Evolutionary conservation across 2,329 filamentous ascomycete species (phyloP).

Genomic region (Trichoderma sp.): DNA sequence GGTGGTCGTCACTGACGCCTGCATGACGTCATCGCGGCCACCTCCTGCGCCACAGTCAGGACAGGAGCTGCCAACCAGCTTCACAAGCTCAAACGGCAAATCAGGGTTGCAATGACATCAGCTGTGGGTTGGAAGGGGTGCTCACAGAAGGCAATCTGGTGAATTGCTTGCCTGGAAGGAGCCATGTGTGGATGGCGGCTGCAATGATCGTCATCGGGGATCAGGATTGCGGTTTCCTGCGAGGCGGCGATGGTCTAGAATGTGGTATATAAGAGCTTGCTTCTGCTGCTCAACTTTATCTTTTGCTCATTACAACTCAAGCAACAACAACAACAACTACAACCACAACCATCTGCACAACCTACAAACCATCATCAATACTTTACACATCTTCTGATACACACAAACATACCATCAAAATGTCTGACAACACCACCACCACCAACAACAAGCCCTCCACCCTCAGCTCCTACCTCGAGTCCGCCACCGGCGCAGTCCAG

Average conservation of each 20-base stretch:
- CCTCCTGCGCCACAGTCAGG: constrained; percentile 16
- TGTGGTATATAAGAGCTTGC: neutral
- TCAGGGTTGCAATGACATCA: constrained; percentile 20
- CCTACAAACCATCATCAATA: neutral
- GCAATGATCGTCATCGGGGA: constrained; percentile 17
- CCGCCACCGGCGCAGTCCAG: constrained; percentile 72
- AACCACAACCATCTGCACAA: neutral
- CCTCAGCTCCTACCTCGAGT: constrained; percentile 75
- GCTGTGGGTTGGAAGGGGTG: constrained; percentile 1
- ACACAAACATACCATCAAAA: constrained; percentile 29
- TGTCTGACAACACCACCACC: constrained; percentile 37
- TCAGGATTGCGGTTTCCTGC: constrained; percentile 11
- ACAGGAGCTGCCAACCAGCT: neutral
- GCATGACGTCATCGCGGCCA: constrained; percentile 19
- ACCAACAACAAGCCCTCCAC: constrained; percentile 60
- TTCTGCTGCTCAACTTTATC: neutral
- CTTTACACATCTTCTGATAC: neutral
- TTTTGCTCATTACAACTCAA: neutral
- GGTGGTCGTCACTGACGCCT: constrained; percentile 5
- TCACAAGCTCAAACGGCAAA: constrained; percentile 1
- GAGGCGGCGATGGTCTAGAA: neutral
- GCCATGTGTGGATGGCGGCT: neutral
- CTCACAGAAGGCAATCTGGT: neutral
- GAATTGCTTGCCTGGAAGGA: neutral
- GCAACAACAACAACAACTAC: neutral